Evolutionary conservation across 805 yeast genomes (phyloP).

Genomic region (Saturnispora halmiae): DNA sequence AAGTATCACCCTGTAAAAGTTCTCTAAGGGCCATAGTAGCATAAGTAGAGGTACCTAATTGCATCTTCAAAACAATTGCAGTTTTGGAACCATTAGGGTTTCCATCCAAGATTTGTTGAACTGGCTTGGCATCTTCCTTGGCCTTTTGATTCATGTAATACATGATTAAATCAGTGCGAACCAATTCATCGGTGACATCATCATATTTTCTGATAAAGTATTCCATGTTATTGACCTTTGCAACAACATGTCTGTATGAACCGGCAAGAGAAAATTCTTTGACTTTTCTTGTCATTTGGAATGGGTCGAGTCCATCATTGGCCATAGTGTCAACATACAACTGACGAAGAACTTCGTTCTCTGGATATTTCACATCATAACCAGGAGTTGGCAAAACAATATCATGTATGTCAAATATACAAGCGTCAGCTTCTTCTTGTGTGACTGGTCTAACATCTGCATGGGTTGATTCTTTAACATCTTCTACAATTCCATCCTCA

Average conservation of each 20-base stretch:
- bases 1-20: constrained; percentile 68
- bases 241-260: constrained; percentile 66
- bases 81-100: constrained; percentile 36
- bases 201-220: constrained; percentile 55
- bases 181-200: constrained; percentile 58
- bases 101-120: constrained; percentile 26
- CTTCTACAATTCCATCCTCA: constrained; percentile 60
- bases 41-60: constrained; percentile 77
- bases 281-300: constrained; percentile 72
- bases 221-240: constrained; percentile 55
- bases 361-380: constrained; percentile 80
- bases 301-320: constrained; percentile 74
- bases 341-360: constrained; percentile 47
- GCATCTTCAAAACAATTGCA: constrained; percentile 70
- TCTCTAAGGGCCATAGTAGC: constrained; percentile 98
- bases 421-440: constrained; percentile 53
- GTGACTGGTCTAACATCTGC: constrained; percentile 69
- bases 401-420: constrained; percentile 63
- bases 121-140: constrained; percentile 12
- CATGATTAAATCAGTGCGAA: constrained; percentile 68
- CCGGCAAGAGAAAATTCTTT: constrained; percentile 91
- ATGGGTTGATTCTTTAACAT: constrained; percentile 47
- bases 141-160: constrained; percentile 26
- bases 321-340: constrained; percentile 68
- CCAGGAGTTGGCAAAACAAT: constrained; percentile 97